Evolutionary conservation across 768 basidiomycete species (phyloP).

Genomic region (Boletus vermiculosoides): DNA sequence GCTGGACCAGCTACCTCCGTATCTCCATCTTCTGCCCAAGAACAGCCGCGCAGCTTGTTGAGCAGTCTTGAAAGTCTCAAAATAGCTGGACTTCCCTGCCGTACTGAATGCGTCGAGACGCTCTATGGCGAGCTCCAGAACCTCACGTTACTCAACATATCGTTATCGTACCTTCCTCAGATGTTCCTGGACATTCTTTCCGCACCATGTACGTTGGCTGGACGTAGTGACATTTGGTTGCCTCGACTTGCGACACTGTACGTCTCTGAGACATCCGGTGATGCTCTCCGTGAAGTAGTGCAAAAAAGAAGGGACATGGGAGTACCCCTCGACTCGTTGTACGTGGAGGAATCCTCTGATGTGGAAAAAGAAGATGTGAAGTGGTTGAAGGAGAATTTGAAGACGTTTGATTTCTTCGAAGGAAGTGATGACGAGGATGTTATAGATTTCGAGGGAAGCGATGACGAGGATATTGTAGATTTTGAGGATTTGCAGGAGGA

Average conservation of each 20-base stretch:
- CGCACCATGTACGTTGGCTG: background rate
- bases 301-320: conserved; percentile 41
- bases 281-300: conserved; percentile 45
- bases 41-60: conserved; percentile 38
- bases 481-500: conserved; percentile 23
- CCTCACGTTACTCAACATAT: conserved; percentile 44
- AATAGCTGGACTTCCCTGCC: conserved; percentile 49
- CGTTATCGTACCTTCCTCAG: conserved; percentile 31
- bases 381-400: conserved; percentile 53
- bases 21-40: conserved; percentile 37
- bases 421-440: conserved; percentile 48
- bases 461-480: conserved; percentile 38
- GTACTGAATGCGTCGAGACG: conserved; percentile 27
- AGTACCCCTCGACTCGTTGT: conserved; percentile 44
- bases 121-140: conserved; percentile 50
- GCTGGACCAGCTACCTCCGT: conserved; percentile 15
- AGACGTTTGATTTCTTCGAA: conserved; percentile 55
- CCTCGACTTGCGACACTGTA: conserved; percentile 52
- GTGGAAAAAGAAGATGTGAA: conserved; percentile 41
- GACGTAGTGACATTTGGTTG: conserved; percentile 33
- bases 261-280: conserved; percentile 44
- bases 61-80: conserved; percentile 51
- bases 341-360: conserved; percentile 45
- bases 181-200: conserved; percentile 28
- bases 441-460: conserved; percentile 40